Evolutionary conservation across 176 grass and related monocot genomes (phyloP).

Genomic region (Aegilops sharonensis): DNA sequence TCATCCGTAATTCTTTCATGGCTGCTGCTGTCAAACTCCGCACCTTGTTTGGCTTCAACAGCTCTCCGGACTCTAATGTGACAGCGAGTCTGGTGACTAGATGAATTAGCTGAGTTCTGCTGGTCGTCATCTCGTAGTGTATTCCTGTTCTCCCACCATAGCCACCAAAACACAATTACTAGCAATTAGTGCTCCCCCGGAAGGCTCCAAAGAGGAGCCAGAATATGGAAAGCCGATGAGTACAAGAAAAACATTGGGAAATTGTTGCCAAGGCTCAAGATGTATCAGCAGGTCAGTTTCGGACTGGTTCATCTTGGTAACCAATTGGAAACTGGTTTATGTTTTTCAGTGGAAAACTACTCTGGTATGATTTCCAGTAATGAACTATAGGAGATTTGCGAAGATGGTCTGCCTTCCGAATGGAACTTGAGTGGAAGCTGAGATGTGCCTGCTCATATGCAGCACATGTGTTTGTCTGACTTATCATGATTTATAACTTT

Average conservation of each 20-base stretch:
- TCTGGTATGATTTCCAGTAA: not conserved
- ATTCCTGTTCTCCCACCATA: not conserved
- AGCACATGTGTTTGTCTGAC: not conserved
- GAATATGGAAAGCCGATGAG: not conserved
- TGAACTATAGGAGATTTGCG: not conserved
- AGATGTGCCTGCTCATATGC: not conserved
- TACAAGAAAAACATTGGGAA: not conserved
- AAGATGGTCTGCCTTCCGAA: not conserved
- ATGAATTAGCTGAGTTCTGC: not conserved
- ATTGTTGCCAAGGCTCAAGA: not conserved
- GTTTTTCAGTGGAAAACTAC: not conserved
- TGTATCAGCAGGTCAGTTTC: constrained; percentile 18
- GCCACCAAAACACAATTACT: constrained; percentile 9
- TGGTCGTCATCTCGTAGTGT: not conserved
- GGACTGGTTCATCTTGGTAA: not conserved
- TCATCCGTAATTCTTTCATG: not conserved
- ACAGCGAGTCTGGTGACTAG: not conserved
- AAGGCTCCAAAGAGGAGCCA: not conserved
- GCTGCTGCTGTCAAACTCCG: not conserved
- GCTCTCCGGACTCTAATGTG: not conserved
- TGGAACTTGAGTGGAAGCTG: not conserved
- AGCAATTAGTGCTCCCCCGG: not conserved
- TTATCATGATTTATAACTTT: constrained; percentile 15
- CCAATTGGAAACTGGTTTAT: constrained; percentile 23
- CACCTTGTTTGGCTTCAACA: not conserved